These are phyloP conservation scores for Capronia epimyces DNA, from an alignment of 2,329 filamentous ascomycete genomes.

Conservation along the genomic window DNA sequence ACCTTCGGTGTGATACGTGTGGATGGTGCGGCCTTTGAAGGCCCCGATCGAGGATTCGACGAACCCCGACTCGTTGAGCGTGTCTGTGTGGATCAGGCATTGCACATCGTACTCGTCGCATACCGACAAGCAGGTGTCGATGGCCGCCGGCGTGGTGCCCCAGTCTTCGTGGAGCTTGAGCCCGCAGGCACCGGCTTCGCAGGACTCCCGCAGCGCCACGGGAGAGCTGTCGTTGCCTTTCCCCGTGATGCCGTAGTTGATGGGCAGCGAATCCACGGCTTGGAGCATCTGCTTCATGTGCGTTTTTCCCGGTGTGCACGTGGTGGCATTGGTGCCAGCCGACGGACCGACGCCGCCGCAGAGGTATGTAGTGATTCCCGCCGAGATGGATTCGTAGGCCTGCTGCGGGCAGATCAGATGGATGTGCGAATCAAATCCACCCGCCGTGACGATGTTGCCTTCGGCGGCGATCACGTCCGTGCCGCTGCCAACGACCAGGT, in stretches of 20 bases:
- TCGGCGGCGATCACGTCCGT: slow-evolving; percentile 92
- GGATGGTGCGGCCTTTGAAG: slow-evolving; percentile 80
- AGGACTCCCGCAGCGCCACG: slow-evolving; percentile 68
- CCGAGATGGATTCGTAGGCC: slow-evolving; percentile 72
- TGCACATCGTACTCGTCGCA: slow-evolving; percentile 91
- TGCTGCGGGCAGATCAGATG: slow-evolving; percentile 96
- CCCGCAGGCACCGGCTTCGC: slow-evolving; percentile 76
- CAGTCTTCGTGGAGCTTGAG: slow-evolving; percentile 96
- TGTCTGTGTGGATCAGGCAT: slow-evolving; percentile 92
- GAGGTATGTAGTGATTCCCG: slow-evolving; percentile 83
- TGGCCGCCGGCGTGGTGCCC: slow-evolving; percentile 85
- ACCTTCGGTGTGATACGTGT: slow-evolving; percentile 95
- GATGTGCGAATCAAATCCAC: slow-evolving; percentile 83
- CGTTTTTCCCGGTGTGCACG: slow-evolving; percentile 79
- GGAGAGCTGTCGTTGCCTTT: slow-evolving; percentile 84
- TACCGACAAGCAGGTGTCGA: slow-evolving; percentile 76
- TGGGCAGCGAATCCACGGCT: slow-evolving; percentile 70
- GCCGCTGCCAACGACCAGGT: slow-evolving; percentile 76
- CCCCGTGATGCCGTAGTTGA: slow-evolving; percentile 86
- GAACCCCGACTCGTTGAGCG: slow-evolving; percentile 94
- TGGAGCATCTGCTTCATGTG: slow-evolving; percentile 88
- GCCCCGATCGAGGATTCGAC: slow-evolving; percentile 85
- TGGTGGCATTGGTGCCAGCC: slow-evolving; percentile 85
- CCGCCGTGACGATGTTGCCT: slow-evolving; percentile 83
- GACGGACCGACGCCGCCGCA: slow-evolving; percentile 91